Evolutionary conservation across 441 rosid species (phyloP), one percentile per base, ranked within the genome.

Genomic region (Populus trichocarpa): DNA sequence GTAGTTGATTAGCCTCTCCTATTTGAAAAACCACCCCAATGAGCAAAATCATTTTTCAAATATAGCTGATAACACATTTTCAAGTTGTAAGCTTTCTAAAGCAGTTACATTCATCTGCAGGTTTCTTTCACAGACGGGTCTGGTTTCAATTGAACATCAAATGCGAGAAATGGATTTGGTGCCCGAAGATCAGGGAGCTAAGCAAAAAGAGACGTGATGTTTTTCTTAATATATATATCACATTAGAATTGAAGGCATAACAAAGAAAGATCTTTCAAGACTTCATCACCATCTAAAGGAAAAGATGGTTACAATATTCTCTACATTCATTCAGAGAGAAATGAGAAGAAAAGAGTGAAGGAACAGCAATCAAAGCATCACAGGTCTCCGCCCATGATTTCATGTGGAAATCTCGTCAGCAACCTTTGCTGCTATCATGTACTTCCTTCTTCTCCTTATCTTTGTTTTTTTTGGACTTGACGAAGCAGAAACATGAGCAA

Each of bases 81-180:
- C 70, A 67, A 36, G 46, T 53, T 36, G 64, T 25, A 10, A 23
- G 70, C 11, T 50, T 67, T 53, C 68, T 70, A 72, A 82, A 23
- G 77, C 75, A 72, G 70, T 77, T 78, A 77, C 6, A 64, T 84
- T 82, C 71, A 26, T 71, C 22, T 87, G 86, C 87, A 95, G 99
- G 99, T 95, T 90, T 85, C 97, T 93, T 79, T 87, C 87, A 16
- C 88, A 96, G 87, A 91, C 93, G 30, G 98, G 98, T 70, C 79
- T 93, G 72, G 98, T 93, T 76, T 86, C 90, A 71, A 86, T 96
- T 70, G 96, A 93, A 71, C 85, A 82, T 71, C 99, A 96, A 86
- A 89, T 92, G 97, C 87, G 69, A 85, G 97, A 93, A 79, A 69
- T 96, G 84, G 83, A 89, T 79, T 86, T 93, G 84, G 77, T 76